Evolutionary conservation across 1,139 yeast species (phyloP), one percentile per base, ranked within the genome.

Genomic region (Blastobotrys aristatus): DNA sequence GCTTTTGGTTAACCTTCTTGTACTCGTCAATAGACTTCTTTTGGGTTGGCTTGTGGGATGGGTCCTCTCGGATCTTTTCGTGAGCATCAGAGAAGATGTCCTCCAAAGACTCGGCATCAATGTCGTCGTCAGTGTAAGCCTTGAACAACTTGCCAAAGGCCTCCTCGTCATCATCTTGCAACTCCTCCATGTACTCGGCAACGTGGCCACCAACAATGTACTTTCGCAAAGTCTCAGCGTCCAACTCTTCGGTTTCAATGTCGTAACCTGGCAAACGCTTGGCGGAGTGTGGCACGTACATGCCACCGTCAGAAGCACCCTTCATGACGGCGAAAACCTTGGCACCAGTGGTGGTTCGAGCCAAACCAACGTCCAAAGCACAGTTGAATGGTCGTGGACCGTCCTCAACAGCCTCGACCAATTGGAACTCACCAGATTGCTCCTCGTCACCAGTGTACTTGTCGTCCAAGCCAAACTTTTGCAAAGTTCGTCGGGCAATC

Each of bases 261-360:
- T 92, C 99, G 95, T 92, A 92, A 79, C 98, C 99, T 76, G 99
- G 99, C 96, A 90, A 92, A 85, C 98, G 90, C 84, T 90, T 90
- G 71, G 96, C 86, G 66, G 96, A 88, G 90, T 92, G 99, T 64
- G 99, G 99, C 72, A 92, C 81, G 90, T 86, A 88, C 70, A 92
- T 81, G 69, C 99, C 99, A 86, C 98, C 99, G 74, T 92, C 99
- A 59, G 97, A 90, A 71, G 98, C 98, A 86, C 99, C 99, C 85
- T 92, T 92, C 73, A 94, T 81, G 71, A 90, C 97, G 86, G 97
- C 99, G 69, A 92, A 92, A 73, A 92, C 82, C 78, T 96, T 88
- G 72, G 97, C 97, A 88, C 99, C 99, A 69, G 97, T 90, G 79
- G 99, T 92, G 78, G 99, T 89, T 84, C 99, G 92, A 78, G 90